Evolutionary conservation across 75 land plant species (phyloP), one percentile per base, ranked within the genome.

Genomic region (Sequoiadendron giganteum): DNA sequence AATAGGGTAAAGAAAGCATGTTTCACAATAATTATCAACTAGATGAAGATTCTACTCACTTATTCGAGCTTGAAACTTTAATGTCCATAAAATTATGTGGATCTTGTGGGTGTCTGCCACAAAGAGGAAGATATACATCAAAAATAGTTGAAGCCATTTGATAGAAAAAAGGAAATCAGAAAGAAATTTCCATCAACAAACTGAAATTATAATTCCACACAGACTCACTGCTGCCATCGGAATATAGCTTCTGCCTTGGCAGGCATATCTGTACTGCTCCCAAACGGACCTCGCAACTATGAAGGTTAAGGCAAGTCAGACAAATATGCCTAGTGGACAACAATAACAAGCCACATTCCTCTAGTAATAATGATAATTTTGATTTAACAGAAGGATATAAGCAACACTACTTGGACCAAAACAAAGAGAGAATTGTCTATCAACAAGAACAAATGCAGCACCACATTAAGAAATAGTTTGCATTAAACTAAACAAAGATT

Each of bases 171-270:
- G 34, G 40, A 65, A 85, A 36, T 16, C 49, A 58, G n/a, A 54
- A 47, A 78, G 3, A 87, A 16, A 43, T 47, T 5, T 65, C 68
- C 38, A 39, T 54, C 73, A 54, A 56, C n/a, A 52, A 30, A 54
- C 9, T 10, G 72, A 52, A 79, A 16, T 49, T 86, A 32, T 39
- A 21, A 42, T 36, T 52, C 19, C 32, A 45, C 2, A 54, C 70
- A 40, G 45, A 84, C 90, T 85, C 39, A 96, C 98, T 93, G 91
- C 89, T 97, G 98, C 97, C 96, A 95, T 55, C 98, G 96, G 89
- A 97, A 97, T 30, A 91, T 55, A 32, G 96, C 98, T 87, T 95
- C 95, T 82, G 97, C 97, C 7, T 88, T 87, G 48, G 92, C 76
- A 30, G 90, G 89, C 73, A 89, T 91, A 77, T 86, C 93, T 32